Conservation (phyloP, 2,329 filamentous ascomycete genomes). For the Helotiales sp. region DNA sequence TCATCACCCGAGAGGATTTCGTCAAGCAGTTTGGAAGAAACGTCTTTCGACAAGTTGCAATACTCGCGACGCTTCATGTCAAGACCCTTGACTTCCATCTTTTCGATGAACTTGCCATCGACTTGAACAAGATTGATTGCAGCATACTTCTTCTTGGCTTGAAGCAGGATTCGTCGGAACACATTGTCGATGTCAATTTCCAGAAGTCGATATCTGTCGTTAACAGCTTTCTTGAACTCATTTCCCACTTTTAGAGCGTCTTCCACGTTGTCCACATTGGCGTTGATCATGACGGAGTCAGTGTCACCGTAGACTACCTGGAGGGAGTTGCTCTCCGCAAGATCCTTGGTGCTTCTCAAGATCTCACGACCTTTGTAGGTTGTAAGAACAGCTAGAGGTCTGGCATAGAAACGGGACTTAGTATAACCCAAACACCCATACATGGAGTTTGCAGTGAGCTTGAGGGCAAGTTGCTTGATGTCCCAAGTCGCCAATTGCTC, state of each 20-base stretch:
- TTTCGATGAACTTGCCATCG: conserved; percentile 87
- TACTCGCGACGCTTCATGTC: conserved; percentile 98
- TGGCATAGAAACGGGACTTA: conserved; percentile 94
- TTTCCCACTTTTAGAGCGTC: conserved; percentile 89
- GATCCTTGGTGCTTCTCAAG: conserved; percentile 89
- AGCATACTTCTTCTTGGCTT: conserved; percentile 99
- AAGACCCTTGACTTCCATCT: conserved; percentile 96
- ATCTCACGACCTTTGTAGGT: conserved; percentile 98
- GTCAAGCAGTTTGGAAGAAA: conserved; percentile 85
- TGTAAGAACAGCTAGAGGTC: conserved; percentile 90
- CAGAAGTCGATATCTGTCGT: conserved; percentile 85
- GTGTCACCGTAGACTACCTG: conserved; percentile 99
- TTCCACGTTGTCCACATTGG: conserved; percentile 89
- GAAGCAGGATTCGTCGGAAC: conserved; percentile 87
- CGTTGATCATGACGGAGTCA: conserved; percentile 99
- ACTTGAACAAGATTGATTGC: conserved; percentile 90
- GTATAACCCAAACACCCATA: conserved; percentile 98
- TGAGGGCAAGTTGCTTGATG: conserved; percentile 94
- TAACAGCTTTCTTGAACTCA: conserved; percentile 94
- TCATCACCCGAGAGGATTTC: conserved; percentile 95
- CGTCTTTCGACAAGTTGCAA: conserved; percentile 92
- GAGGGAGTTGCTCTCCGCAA: conserved; percentile 86
- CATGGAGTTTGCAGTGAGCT: conserved; percentile 99
- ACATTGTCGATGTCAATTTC: conserved; percentile 99
- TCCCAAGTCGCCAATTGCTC: conserved; percentile 95